phyloP scores from a whole-genome alignment of 352 stramenopile species.

The Globisporangium viniferum region DNA sequence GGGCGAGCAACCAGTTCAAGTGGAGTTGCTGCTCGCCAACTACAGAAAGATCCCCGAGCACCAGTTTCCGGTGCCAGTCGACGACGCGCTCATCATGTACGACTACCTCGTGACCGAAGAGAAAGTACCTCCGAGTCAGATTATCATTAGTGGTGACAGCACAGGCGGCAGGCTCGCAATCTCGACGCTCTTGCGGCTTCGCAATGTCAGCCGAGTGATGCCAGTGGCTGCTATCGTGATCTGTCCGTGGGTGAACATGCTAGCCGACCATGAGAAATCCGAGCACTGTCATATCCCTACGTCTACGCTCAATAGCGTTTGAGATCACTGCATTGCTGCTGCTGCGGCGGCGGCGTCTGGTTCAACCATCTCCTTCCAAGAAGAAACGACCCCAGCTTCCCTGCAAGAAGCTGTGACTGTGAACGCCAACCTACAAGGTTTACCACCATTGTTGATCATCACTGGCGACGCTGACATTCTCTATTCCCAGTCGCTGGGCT shows the following conservation, averaged over 20 bases:
- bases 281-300: too few relatives aligned
- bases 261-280: too few relatives aligned
- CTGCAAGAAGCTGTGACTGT: neutral
- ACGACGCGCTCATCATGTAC: constrained; percentile 37
- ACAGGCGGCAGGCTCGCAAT: constrained; percentile 36
- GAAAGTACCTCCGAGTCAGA: constrained; percentile 23
- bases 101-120: constrained; percentile 38
- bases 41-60: constrained; percentile 41
- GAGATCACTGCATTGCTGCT: constrained; percentile 16
- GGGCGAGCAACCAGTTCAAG: constrained; percentile 2
- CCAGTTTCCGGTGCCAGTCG: constrained; percentile 27
- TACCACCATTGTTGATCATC: constrained; percentile 36
- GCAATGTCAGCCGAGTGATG: constrained; percentile 19
- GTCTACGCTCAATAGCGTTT: too few relatives aligned
- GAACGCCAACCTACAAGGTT: constrained; percentile 17
- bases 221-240: constrained; percentile 30
- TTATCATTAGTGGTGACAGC: constrained; percentile 37
- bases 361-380: neutral
- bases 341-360: neutral
- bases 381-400: neutral
- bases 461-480: constrained; percentile 26
- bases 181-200: constrained; percentile 34
- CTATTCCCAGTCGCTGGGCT: constrained; percentile 24
- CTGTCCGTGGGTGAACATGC: constrained; percentile 6
- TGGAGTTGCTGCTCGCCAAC: constrained; percentile 40